phyloP scores from a whole-genome alignment of 768 basidiomycete species.

The Tephrocybe sp. region DNA sequence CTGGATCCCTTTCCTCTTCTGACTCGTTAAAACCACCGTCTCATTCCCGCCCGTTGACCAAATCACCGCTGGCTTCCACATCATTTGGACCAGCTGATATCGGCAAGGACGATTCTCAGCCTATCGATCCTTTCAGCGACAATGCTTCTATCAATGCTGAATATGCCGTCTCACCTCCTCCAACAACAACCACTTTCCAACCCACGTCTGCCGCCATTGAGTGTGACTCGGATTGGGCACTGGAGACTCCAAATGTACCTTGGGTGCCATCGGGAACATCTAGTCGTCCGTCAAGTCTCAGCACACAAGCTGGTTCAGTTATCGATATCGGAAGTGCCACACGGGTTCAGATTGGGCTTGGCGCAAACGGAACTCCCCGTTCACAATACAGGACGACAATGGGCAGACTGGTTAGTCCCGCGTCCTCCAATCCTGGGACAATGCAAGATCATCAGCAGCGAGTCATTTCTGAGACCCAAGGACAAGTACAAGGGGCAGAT shows the following conservation, averaged over 20 bases:
- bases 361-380: conserved; percentile 35
- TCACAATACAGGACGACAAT: conserved; percentile 59
- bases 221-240: conserved; percentile 32
- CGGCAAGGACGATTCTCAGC: conserved; percentile 48
- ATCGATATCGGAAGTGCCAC: conserved; percentile 63
- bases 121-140: conserved; percentile 66
- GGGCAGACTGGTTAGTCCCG: conserved; percentile 56
- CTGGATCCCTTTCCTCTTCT: conserved; percentile 37
- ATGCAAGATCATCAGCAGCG: conserved; percentile 69
- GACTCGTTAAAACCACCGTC: conserved; percentile 42
- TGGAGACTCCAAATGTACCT: conserved; percentile 36
- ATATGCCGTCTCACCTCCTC: conserved; percentile 35
- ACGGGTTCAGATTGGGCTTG: conserved; percentile 61
- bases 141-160: conserved; percentile 37
- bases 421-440: conserved; percentile 27
- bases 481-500: conserved; percentile 51
- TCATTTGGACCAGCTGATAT: conserved; percentile 74
- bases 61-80: conserved; percentile 66
- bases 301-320: conserved; percentile 58
- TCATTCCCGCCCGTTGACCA: conserved; percentile 40
- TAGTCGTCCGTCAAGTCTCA: conserved; percentile 59
- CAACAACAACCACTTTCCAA: conserved; percentile 39
- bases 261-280: conserved; percentile 36
- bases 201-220: conserved; percentile 23
- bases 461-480: conserved; percentile 60